A percentile compares a stretch with the other conserved stretches of the same genome.
Evolutionary conservation across 75 land plant genomes (phyloP).

Genomic region (Sequoiadendron giganteum): DNA sequence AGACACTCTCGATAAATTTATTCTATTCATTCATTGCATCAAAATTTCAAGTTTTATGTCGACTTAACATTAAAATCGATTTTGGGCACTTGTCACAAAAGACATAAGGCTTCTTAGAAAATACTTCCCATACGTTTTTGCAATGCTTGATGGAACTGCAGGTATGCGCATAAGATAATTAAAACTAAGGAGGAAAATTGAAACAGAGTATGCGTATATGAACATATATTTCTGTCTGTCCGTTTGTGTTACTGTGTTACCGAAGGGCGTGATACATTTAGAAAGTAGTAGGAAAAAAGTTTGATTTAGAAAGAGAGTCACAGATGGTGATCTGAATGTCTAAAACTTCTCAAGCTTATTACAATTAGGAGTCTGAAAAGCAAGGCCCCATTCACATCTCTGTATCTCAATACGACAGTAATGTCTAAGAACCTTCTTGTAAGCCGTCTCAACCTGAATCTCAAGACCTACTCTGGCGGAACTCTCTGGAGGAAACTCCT

Average conservation of each 20-base stretch:
- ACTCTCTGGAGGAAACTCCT: slow-evolving; percentile 60
- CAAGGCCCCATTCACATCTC: slow-evolving; percentile 63
- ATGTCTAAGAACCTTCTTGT: slow-evolving; percentile 39
- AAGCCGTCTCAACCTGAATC: slow-evolving; percentile 63
- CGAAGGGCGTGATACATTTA: neutral
- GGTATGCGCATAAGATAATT: neutral
- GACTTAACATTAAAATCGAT: neutral
- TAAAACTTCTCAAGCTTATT: slow-evolving; percentile 58
- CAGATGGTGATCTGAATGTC: neutral
- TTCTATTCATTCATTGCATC: too few relatives aligned
- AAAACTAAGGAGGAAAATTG: neutral
- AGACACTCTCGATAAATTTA: too few relatives aligned
- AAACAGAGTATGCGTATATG: neutral
- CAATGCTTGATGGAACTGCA: neutral
- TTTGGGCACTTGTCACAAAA: neutral
- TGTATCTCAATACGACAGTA: slow-evolving; percentile 74
- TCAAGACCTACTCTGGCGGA: slow-evolving; percentile 50
- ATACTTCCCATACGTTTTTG: neutral
- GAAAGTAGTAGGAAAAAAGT: neutral
- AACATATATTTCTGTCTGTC: neutral
- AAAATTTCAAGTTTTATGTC: neutral
- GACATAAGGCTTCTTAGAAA: too few relatives aligned
- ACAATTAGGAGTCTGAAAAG: slow-evolving; percentile 65
- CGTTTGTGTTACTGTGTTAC: neutral
- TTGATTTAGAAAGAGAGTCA: neutral